Evolutionary conservation across 768 basidiomycete genomes (phyloP).

Genomic region (Cantharellus anzutake): DNA sequence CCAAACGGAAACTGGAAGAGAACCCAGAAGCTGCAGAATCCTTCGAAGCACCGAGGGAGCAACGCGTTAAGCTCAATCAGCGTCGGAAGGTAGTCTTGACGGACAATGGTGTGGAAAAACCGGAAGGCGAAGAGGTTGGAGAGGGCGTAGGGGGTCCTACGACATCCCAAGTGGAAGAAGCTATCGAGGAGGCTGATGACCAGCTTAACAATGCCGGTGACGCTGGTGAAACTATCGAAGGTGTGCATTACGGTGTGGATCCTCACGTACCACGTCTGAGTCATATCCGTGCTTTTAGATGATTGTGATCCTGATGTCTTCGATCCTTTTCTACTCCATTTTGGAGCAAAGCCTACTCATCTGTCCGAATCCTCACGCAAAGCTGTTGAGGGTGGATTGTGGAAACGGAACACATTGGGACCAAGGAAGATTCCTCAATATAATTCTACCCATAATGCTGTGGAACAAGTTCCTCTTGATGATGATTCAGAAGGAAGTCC

Average conservation of each 20-base stretch:
- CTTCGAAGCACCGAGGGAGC: constrained; percentile 18
- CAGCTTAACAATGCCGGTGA: neutral
- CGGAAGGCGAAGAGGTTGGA: constrained; percentile 26
- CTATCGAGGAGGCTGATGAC: neutral
- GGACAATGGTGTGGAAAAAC: constrained; percentile 6
- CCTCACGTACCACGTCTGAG: no score
- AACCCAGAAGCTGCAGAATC: constrained; percentile 14
- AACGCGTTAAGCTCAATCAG: constrained; percentile 34
- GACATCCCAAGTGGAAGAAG: constrained; percentile 5
- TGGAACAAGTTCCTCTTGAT: no score
- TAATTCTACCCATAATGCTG: no score
- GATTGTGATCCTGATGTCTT: neutral
- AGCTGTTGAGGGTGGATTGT: constrained; percentile 21
- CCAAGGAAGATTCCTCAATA: no score
- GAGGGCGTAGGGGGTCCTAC: neutral
- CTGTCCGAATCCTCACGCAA: constrained; percentile 2
- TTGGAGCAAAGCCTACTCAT: neutral
- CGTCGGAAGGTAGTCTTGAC: constrained; percentile 7
- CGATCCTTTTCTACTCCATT: neutral
- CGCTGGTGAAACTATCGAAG: neutral
- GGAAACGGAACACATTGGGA: constrained; percentile 26
- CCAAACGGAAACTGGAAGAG: constrained; percentile 5
- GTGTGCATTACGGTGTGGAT: no score
- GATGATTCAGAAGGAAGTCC: no score
- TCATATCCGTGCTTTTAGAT: neutral